phyloP scores from a whole-genome alignment of 768 basidiomycete genomes.

The Lactarius psammicola region DNA sequence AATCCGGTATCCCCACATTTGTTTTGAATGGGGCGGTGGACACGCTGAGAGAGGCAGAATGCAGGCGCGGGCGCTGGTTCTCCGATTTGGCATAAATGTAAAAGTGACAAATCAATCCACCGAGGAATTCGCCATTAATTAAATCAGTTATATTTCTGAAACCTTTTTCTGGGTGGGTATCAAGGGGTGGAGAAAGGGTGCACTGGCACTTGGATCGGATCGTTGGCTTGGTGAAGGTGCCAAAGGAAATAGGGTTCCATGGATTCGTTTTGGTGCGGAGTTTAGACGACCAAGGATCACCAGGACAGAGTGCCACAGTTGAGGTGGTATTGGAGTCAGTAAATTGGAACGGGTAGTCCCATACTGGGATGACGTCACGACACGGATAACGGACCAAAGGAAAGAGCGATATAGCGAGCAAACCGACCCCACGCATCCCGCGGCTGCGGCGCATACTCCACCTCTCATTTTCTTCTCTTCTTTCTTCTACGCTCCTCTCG shows the following conservation, averaged over 20 bases:
- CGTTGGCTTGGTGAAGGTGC: background rate
- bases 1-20: too few relatives aligned
- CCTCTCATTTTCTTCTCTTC: background rate
- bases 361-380: conserved; percentile 17
- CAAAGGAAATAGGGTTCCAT: background rate
- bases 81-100: too few relatives aligned
- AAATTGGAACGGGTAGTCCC: conserved; percentile 5
- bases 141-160: too few relatives aligned
- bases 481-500: background rate
- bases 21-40: too few relatives aligned
- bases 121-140: too few relatives aligned
- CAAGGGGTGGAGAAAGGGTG: background rate
- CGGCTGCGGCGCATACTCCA: conserved; percentile 15
- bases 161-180: background rate
- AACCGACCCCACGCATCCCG: conserved; percentile 18
- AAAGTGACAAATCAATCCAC: too few relatives aligned
- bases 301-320: conserved; percentile 8
- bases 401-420: background rate
- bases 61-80: background rate
- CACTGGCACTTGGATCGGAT: background rate
- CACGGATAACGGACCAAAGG: conserved; percentile 11
- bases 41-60: background rate
- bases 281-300: background rate
- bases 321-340: conserved; percentile 1
- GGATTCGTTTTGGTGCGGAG: background rate